phyloP scores from a whole-genome alignment of 1,284 basidiomycete genomes.

The Moesziomyces aphidis region DNA sequence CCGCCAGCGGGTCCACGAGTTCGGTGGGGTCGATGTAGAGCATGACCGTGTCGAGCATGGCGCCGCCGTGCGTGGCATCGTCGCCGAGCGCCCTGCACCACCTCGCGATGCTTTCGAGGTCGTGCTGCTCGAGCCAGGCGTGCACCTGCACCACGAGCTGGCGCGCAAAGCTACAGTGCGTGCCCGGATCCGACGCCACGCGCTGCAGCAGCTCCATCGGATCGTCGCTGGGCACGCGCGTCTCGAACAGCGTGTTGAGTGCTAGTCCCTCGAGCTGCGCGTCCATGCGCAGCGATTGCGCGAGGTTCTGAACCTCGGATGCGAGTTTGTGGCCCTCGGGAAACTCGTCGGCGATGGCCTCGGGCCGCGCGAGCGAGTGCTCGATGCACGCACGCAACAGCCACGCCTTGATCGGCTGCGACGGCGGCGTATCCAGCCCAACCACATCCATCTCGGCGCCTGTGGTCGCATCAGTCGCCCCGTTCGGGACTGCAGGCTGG shows the following conservation, averaged over 20 bases:
- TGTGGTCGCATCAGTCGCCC: not conserved
- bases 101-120: constrained; percentile 46
- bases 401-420: constrained; percentile 44
- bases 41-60: constrained; percentile 43
- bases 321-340: constrained; percentile 42
- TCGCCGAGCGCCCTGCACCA: constrained; percentile 42
- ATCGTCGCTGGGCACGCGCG: constrained; percentile 34
- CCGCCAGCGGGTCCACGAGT: constrained; percentile 31
- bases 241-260: constrained; percentile 34
- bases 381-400: constrained; percentile 48
- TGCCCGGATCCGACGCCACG: constrained; percentile 42
- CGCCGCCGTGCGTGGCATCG: constrained; percentile 8
- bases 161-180: constrained; percentile 37
- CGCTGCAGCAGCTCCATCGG: constrained; percentile 35
- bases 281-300: constrained; percentile 43
- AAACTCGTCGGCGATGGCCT: constrained; percentile 48
- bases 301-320: constrained; percentile 42
- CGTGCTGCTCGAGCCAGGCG: constrained; percentile 39
- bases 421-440: constrained; percentile 30
- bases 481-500: not conserved
- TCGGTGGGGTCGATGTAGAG: constrained; percentile 45
- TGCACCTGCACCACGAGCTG: constrained; percentile 33
- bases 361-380: constrained; percentile 36
- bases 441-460: constrained; percentile 12
- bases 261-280: constrained; percentile 42